Evolutionary conservation across 768 basidiomycete genomes (phyloP).

Genomic region (Dentipellis sp.): DNA sequence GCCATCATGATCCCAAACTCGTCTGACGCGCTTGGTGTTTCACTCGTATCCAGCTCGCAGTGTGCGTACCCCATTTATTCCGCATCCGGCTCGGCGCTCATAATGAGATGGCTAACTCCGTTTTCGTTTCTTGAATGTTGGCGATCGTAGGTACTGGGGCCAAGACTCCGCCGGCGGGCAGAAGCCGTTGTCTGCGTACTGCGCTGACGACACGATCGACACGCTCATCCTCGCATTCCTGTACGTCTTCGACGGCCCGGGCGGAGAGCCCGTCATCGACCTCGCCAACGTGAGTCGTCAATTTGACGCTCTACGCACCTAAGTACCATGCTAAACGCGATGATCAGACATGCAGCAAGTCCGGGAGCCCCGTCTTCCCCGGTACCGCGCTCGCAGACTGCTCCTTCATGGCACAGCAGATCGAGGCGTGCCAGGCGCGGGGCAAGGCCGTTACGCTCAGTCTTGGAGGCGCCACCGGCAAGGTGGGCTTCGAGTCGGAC

Average conservation of each 20-base stretch:
- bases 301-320: too few species aligned
- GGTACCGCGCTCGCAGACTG: slow-evolving; percentile 59
- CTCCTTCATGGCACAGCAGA: slow-evolving; percentile 46
- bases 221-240: slow-evolving; percentile 55
- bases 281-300: slow-evolving; percentile 40
- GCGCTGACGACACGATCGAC: slow-evolving; percentile 50
- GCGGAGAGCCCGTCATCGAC: slow-evolving; percentile 48
- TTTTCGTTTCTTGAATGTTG: slow-evolving; percentile 25
- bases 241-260: slow-evolving; percentile 47
- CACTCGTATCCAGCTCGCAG: slow-evolving; percentile 13
- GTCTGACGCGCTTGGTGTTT: slow-evolving; percentile 10
- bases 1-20: slow-evolving; percentile 13
- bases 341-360: slow-evolving; percentile 52
- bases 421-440: slow-evolving; percentile 47
- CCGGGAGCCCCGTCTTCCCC: slow-evolving; percentile 45
- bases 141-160: slow-evolving; percentile 36
- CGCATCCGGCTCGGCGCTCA: slow-evolving; percentile 30
- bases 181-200: slow-evolving; percentile 39
- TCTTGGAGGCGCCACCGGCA: slow-evolving; percentile 41
- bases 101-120: too few species aligned
- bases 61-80: slow-evolving; percentile 20
- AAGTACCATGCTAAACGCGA: background rate
- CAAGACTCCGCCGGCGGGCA: slow-evolving; percentile 36
- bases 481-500: slow-evolving; percentile 52
- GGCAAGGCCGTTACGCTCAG: slow-evolving; percentile 31